Evolutionary conservation across 2,329 filamentous ascomycete species (phyloP).

Genomic region (Tolypocladium nubicola): DNA sequence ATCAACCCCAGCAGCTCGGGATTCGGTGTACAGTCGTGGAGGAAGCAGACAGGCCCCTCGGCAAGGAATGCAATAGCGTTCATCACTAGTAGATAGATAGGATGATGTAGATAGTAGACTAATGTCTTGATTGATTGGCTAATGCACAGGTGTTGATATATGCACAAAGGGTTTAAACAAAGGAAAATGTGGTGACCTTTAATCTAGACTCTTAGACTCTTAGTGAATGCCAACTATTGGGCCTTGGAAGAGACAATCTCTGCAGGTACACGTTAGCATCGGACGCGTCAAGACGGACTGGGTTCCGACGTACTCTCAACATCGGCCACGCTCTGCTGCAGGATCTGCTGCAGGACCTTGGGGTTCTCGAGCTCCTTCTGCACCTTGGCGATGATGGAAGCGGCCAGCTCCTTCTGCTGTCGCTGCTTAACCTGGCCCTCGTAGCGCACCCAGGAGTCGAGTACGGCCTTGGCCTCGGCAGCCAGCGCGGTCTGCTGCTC

Average conservation of each 20-base stretch:
- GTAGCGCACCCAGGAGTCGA: constrained; percentile 98
- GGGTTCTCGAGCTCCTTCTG: constrained; percentile 98
- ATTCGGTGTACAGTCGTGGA: too few relatives aligned
- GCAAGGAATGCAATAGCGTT: neutral
- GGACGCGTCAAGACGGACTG: neutral
- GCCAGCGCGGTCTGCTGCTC: constrained; percentile 93
- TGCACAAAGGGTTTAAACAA: constrained; percentile 43
- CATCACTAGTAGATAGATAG: neutral
- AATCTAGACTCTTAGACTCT: constrained; percentile 25
- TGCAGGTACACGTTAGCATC: constrained; percentile 27
- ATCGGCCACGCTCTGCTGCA: constrained; percentile 91
- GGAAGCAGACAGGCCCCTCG: neutral
- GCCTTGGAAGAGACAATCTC: constrained; percentile 54
- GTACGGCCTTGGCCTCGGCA: constrained; percentile 83
- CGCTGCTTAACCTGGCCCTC: constrained; percentile 98
- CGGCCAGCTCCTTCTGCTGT: constrained; percentile 92
- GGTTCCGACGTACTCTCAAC: constrained; percentile 65
- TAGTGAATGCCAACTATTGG: constrained; percentile 40
- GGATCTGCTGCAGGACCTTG: constrained; percentile 92
- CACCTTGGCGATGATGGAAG: constrained; percentile 91
- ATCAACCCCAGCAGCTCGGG: neutral
- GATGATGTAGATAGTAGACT: neutral
- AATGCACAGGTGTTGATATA: constrained; percentile 50
- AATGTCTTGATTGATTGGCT: constrained; percentile 38
- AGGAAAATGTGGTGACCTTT: constrained; percentile 33